Base-by-base conservation (phyloP, 1,139 yeast genomes). In the Suhomyces yuchorum region DNA sequence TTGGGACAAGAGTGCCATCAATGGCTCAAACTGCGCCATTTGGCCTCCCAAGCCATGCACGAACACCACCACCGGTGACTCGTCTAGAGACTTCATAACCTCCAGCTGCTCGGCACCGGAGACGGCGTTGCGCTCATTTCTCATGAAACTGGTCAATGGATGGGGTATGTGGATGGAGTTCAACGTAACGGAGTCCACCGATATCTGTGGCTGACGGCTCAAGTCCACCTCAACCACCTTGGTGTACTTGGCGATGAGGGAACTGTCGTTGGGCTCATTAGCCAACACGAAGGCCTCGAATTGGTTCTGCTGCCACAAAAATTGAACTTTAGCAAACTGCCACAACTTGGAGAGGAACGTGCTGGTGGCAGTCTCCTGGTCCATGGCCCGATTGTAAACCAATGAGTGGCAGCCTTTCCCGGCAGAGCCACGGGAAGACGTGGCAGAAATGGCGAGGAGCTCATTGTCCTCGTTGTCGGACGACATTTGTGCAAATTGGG, bases 21-120 rank as follows among this genome's bases (percentile, higher is more conserved):
- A 67, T 3, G 82, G 79, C 56, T 84, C 89, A 60, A 87, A 86
- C 60, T 85, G 92, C 8, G 86, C 74, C 67, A 85, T 72, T 59
- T 85, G 92, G 8, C 95, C 95, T 1, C 95, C 95, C 39, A 87
- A 66, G 0, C 95, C 95, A 63, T 87, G 95, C 19, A 87, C 59
- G 46, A 87, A 78, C 12, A 87, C 70, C 12, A 85, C 63, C 4
- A 81, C 69, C 0, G 95, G 93, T 43, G 84, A 65, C 19, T 71
- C 73, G 22, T 70, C 66, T 37, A 81, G 65, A 44, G 76, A 76
- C 15, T 59, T 55, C 49, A 63, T 55, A 14, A 77, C 67, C 42
- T 65, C 62, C 3, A 59, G 48, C 40, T 51, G 66, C 40, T 51
- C 66, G 50, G 51, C 55, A 4, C 37, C 44, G 39, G 39, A 54